A percentile compares a stretch with the other conserved stretches of the same genome.
Evolutionary conservation across 495 filamentous ascomycete species (phyloP).

Genomic region (Xylaria curta): DNA sequence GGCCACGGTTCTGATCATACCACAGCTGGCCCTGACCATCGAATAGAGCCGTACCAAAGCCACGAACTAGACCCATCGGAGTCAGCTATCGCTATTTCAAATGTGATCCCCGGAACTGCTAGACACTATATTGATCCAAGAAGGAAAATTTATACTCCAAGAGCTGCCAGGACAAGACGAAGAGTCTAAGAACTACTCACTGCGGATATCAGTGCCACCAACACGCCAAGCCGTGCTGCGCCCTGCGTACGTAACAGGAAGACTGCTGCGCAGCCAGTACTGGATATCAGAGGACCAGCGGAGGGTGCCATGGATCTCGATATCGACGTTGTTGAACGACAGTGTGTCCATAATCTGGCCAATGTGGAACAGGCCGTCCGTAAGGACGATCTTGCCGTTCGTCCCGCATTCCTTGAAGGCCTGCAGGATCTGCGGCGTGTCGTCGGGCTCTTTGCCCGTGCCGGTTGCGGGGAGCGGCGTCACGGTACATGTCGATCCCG

Average conservation of each 20-base stretch:
- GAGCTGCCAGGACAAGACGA: neutral
- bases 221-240: constrained; percentile 50
- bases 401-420: constrained; percentile 49
- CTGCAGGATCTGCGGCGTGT: constrained; percentile 51
- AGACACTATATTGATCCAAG: neutral
- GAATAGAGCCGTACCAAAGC: constrained; percentile 49
- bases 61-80: constrained; percentile 31
- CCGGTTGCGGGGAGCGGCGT: constrained; percentile 36
- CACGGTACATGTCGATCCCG: constrained; percentile 47
- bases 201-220: constrained; percentile 44
- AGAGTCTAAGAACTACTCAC: neutral
- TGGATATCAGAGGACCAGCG: constrained; percentile 25
- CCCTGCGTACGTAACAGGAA: constrained; percentile 46
- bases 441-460: constrained; percentile 43
- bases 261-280: constrained; percentile 48
- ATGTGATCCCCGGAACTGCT: too few relatives aligned
- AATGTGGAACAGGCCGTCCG: constrained; percentile 50
- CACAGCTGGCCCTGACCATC: constrained; percentile 52
- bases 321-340: constrained; percentile 45
- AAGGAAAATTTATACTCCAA: neutral
- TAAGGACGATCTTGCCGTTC: constrained; percentile 46
- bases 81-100: neutral
- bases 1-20: constrained; percentile 48
- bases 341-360: constrained; percentile 52
- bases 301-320: constrained; percentile 51